Evolutionary conservation across 1,139 yeast species (phyloP).

Genomic region (Taphrina pruni): DNA sequence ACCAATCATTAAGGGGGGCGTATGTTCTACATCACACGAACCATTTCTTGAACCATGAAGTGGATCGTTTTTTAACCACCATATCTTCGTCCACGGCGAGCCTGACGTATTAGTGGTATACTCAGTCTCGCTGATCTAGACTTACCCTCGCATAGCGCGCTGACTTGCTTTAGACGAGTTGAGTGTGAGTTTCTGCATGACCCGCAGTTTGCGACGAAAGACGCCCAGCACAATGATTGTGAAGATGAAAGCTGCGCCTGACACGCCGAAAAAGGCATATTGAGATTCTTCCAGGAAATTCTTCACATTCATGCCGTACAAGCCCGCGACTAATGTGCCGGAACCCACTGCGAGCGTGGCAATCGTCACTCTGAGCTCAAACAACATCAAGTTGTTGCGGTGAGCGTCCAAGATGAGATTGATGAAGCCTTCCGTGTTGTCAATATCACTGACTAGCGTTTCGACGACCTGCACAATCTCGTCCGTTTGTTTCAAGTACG

Average conservation of each 20-base stretch:
- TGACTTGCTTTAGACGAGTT: constrained; percentile 14
- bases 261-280: constrained; percentile 68
- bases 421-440: constrained; percentile 93
- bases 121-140: not conserved
- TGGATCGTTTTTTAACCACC: constrained; percentile 9
- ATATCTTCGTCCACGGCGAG: constrained; percentile 8
- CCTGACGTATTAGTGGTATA: not conserved
- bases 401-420: constrained; percentile 94
- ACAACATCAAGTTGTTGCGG: constrained; percentile 88
- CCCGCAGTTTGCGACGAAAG: constrained; percentile 26
- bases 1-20: not conserved
- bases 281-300: constrained; percentile 82
- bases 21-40: not conserved
- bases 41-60: constrained; percentile 10
- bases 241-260: constrained; percentile 56
- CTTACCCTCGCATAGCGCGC: constrained; percentile 18
- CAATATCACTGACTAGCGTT: constrained; percentile 78
- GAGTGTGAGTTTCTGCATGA: constrained; percentile 35
- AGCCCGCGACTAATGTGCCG: constrained; percentile 76
- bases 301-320: constrained; percentile 94
- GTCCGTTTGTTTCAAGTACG: constrained; percentile 93
- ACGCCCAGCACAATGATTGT: constrained; percentile 51
- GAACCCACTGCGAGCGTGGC: constrained; percentile 84
- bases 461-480: constrained; percentile 95
- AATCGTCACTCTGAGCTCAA: constrained; percentile 71